A percentile compares a stretch with the other conserved stretches of the same genome.
Evolutionary conservation across 164 flowering plant species (phyloP).

Genomic region (Akebia trifoliata): DNA sequence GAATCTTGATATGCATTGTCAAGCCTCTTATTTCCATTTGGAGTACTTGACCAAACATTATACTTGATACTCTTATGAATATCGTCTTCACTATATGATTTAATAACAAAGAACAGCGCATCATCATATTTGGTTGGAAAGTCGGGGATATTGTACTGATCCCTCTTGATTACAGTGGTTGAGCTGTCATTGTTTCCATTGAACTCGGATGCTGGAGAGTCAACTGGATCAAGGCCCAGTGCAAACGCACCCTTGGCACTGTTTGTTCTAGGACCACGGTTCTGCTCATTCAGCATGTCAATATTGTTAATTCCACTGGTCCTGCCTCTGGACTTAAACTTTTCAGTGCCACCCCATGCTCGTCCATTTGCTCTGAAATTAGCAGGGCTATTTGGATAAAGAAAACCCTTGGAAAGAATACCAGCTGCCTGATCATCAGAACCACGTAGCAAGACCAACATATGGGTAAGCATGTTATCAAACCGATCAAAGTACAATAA

Average conservation of each 20-base stretch:
- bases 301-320: conserved; percentile 26
- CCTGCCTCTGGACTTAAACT: conserved; percentile 34
- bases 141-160: conserved; percentile 51
- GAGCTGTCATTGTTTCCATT: conserved; percentile 16
- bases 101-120: conserved; percentile 69
- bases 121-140: conserved; percentile 49
- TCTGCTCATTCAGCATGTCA: conserved; percentile 43
- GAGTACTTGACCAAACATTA: conserved; percentile 81
- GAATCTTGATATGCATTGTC: conserved; percentile 63
- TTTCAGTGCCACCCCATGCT: conserved; percentile 36
- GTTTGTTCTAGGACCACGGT: conserved; percentile 47
- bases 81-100: conserved; percentile 85
- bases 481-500: background rate
- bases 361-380: conserved; percentile 29
- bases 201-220: conserved; percentile 15
- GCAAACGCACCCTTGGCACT: conserved; percentile 20
- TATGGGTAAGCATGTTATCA: background rate
- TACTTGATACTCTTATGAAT: conserved; percentile 81
- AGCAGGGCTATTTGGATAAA: conserved; percentile 30
- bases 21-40: conserved; percentile 75
- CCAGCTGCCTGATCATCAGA: conserved; percentile 31
- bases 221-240: conserved; percentile 22
- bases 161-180: conserved; percentile 29
- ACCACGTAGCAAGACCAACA: conserved; percentile 26
- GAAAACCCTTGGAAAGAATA: conserved; percentile 29